phyloP scores from a whole-genome alignment of 164 flowering plant genomes.

The Brasenia schreberi region DNA sequence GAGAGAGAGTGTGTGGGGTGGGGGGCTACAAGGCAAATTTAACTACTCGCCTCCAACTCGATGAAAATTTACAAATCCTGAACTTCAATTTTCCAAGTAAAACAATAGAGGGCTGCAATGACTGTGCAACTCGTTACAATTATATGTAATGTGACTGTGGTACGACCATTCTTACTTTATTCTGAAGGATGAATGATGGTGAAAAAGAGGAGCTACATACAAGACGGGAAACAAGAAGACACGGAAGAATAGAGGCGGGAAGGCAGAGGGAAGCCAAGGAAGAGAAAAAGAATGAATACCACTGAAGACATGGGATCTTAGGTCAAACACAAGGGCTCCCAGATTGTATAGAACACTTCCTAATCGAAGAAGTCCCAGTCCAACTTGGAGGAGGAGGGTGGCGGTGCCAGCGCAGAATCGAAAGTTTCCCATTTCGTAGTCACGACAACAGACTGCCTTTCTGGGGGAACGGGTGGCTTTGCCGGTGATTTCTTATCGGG shows the following conservation, averaged over 20 bases:
- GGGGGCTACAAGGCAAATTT: neutral
- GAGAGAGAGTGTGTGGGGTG: neutral
- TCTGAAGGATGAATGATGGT: slow-evolving; percentile 1
- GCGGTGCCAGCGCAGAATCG: slow-evolving; percentile 10
- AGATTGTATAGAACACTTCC: slow-evolving; percentile 4
- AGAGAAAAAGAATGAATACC: neutral
- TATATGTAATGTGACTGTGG: neutral
- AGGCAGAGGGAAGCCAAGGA: neutral
- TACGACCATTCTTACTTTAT: neutral
- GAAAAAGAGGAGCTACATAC: neutral
- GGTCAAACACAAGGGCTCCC: too few species aligned
- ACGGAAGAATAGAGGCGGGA: too few species aligned
- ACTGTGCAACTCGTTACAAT: neutral
- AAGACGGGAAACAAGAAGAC: neutral
- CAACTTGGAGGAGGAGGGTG: slow-evolving; percentile 10
- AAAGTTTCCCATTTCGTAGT: slow-evolving; percentile 82
- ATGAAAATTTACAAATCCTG: neutral
- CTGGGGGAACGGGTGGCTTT: slow-evolving; percentile 8
- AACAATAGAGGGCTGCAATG: neutral
- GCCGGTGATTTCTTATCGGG: slow-evolving; percentile 7
- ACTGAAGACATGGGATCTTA: neutral
- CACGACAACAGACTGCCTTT: slow-evolving; percentile 30
- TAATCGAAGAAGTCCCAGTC: slow-evolving; percentile 28
- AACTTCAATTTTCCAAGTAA: neutral
- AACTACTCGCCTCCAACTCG: neutral